These are phyloP conservation scores for Agapanthus africanus DNA, from an alignment of 106 monocot genomes.

Conservation along the genomic window DNA sequence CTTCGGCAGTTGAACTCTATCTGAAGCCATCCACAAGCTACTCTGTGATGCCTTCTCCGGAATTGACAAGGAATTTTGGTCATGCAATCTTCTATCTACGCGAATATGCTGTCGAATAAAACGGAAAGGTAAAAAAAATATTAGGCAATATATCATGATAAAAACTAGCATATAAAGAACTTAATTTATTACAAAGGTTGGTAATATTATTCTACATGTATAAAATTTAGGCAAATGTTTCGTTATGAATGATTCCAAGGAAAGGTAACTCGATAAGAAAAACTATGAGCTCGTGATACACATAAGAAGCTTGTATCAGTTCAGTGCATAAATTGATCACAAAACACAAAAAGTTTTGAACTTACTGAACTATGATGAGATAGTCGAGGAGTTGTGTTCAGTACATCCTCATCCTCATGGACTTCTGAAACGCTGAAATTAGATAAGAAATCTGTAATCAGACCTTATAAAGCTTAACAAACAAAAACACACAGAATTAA, in stretches of 20 bases:
- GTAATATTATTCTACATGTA: too few species aligned
- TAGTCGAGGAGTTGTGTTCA: constrained; percentile 47
- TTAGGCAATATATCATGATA: constrained; percentile 3
- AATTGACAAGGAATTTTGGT: constrained; percentile 18
- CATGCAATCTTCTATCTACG: constrained; percentile 15
- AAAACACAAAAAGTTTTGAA: neutral
- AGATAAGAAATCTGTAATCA: neutral
- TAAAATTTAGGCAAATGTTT: too few species aligned
- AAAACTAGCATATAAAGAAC: neutral
- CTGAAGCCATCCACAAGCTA: constrained; percentile 10
- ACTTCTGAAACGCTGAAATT: constrained; percentile 38
- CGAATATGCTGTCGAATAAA: constrained; percentile 22
- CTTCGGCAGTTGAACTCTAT: constrained; percentile 17
- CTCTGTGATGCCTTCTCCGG: constrained; percentile 5
- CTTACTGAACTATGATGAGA: constrained; percentile 47
- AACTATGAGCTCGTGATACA: too few species aligned
- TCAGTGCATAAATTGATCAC: neutral
- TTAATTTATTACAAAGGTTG: too few species aligned
- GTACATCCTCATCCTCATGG: constrained; percentile 33
- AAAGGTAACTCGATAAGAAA: too few species aligned
- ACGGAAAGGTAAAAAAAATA: neutral
- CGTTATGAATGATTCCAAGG: too few species aligned
- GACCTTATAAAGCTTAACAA: neutral
- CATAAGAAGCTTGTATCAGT: neutral
- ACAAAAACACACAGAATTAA: too few species aligned